Conservation (phyloP, 768 basidiomycete genomes). For the Mycena rebaudengoi region DNA sequence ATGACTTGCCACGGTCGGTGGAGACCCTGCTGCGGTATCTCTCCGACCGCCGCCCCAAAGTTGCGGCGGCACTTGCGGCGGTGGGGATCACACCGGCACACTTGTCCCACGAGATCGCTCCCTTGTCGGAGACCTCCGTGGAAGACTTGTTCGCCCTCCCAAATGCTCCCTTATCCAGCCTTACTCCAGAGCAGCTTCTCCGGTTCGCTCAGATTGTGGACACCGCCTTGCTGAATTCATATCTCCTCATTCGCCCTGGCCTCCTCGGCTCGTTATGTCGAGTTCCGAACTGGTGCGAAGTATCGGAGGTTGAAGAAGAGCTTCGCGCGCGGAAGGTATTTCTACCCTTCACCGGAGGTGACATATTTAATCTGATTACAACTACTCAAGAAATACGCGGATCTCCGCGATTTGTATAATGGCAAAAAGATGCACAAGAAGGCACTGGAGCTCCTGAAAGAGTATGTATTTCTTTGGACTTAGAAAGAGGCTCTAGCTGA, state of each 20-base stretch:
- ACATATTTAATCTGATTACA: not conserved
- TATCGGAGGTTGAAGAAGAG: constrained; percentile 91
- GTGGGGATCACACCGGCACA: constrained; percentile 72
- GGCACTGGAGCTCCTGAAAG: constrained; percentile 82
- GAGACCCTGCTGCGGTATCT: constrained; percentile 90
- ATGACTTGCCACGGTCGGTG: constrained; percentile 74
- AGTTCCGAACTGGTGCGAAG: constrained; percentile 96
- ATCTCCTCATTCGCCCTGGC: constrained; percentile 81
- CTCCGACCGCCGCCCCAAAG: constrained; percentile 88
- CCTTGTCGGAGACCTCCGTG: constrained; percentile 75
- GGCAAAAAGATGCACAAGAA: constrained; percentile 96
- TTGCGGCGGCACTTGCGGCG: constrained; percentile 76
- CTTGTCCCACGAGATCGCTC: constrained; percentile 72
- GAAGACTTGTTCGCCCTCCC: constrained; percentile 84
- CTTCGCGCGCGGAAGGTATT: constrained; percentile 80
- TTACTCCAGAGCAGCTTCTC: constrained; percentile 86
- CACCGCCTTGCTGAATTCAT: constrained; percentile 94
- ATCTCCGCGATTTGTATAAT: constrained; percentile 90
- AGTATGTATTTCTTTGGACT: constrained; percentile 66
- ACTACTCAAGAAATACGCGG: constrained; percentile 79
- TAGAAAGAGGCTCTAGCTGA: too few species aligned
- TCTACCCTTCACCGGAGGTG: not conserved
- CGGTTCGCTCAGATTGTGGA: constrained; percentile 94
- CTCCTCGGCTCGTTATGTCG: constrained; percentile 89
- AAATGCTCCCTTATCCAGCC: constrained; percentile 70